Evolutionary conservation across 139 green algal species (phyloP), one percentile per base, ranked within the genome.

Genomic region (Chlamydomonas sphaeroides): DNA sequence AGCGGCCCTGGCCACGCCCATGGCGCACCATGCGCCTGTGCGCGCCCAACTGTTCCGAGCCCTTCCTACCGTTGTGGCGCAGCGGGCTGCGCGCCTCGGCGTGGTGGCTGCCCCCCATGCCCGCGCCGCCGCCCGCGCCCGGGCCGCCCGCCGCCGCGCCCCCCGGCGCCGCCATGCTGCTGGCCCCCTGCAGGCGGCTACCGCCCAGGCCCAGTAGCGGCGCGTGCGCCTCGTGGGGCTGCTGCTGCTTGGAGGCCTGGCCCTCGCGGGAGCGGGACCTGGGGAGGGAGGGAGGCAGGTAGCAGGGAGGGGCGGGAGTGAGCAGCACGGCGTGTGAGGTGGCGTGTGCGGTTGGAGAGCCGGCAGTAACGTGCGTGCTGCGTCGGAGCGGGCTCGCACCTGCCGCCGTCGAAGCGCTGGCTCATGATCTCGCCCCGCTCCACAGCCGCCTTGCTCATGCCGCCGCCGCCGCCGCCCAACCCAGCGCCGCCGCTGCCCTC

Each of bases 181-280:
- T n/a, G n/a, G n/a, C n/a, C n/a, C n/a, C n/a, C n/a, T n/a, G n/a
- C n/a, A n/a, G n/a, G n/a, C n/a, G n/a, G n/a, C n/a, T n/a, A n/a
- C n/a, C n/a, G n/a, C n/a, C n/a, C n/a, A n/a, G n/a, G n/a, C n/a
- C n/a, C n/a, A n/a, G n/a, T n/a, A n/a, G n/a, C n/a, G n/a, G n/a
- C n/a, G n/a, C n/a, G n/a, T n/a, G n/a, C n/a, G n/a, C n/a, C n/a
- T n/a, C n/a, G n/a, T n/a, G n/a, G n/a, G n/a, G n/a, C n/a, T n/a
- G 75, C 59, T 56, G 42, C 61, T 72, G 75, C 75, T 82, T 82
- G 32, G 75, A 82, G 7, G 75, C 75, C 42, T 72, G 75, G 20
- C 75, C 75, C 45, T 82, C 61, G 18, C 61, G 56, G 23, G 75
- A 82, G 5, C 75, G 74, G 11, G 74, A 80, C 74, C 74, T 80